Evolutionary conservation across 75 land plant species (phyloP), one percentile per base, ranked within the genome.

Genomic region (Pinus albicaulis): DNA sequence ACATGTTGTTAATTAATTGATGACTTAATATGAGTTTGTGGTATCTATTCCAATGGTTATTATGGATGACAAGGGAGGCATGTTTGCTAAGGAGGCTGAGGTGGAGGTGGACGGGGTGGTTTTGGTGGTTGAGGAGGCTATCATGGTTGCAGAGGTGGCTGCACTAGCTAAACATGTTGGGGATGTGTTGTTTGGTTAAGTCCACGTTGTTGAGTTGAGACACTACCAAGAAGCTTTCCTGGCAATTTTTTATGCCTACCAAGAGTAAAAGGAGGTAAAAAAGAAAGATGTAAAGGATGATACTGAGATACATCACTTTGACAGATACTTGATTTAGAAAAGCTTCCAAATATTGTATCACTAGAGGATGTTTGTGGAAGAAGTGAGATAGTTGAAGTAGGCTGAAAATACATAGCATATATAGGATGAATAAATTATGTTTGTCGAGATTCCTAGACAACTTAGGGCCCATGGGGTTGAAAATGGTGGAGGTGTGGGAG

Each of bases 401-500:
- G 23, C 34, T 74, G 82, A 53, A 61, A 81, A 72, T 80, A 82
- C 6, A 73, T 71, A 3, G 56, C 73, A 71, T 56, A 25, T 25
- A 76, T 57, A 15, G 79, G 12, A 7, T 74, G 86, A 5, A 84
- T 72, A 78, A 68, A 71, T 53, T 87, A 71, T 72, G 23, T 56
- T 59, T 78, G 73, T 14, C 34, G 7, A 16, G 85, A 77, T 59
- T 82, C 14, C 20, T 76, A 71, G 8, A 58, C 48, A 28, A 74
- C 64, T 22, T 84, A 63, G 59, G n/a, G n/a, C n/a, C n/a, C n/a
- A n/a, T n/a, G n/a, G 68, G 55, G 85, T 7, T 13, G 91, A 79
- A 74, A 71, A 88, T 11, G 92, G 92, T 31, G 92, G 95, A 3
- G 92, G 95, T 2, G 81, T 84, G 7, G 92, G 87, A 65, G 91